Evolutionary conservation across 192 early-diverging fungal species (phyloP), one percentile per base, ranked within the genome.

Genomic region (Coemansia sp.): DNA sequence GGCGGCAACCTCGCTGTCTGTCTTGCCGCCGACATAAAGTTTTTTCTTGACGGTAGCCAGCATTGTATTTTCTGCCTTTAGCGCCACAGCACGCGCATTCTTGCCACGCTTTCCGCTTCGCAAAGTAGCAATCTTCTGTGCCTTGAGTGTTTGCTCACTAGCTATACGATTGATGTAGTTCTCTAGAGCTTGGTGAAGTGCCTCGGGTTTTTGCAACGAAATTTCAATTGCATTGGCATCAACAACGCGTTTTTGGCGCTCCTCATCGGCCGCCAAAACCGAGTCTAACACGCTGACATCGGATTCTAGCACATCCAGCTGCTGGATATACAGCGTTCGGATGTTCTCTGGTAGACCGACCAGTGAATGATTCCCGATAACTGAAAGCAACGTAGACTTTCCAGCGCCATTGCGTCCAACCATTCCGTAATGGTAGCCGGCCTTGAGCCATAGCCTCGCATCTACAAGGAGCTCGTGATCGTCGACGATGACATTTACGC

Each of bases 341-440:
- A 95, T 71, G 74, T 95, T 95, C 33, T 86, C 84, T 0, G 95
- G 94, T 32, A 94, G 89, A 1, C 95, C 95, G 25, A 93, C 84
- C 19, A 97, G 67, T 19, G 79, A 61, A 63, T 92, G 88, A 59
- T 90, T 88, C 57, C 87, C 87, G 89, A 99, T 98, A 57, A 97
- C 84, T 75, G 97, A 97, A 57, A 99, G 86, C 36, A 99, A 87
- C 19, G 97, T 99, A 50, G 94, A 96, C 75, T 96, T 95, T 74
- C 95, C 94, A 10, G 86, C 91, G 75, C 94, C 95, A 77, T 93
- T 93, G 70, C 93, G 93, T 33, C 95, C 97, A 54, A 99, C 94
- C 61, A 99, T 72, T n/a, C 79, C 79, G 57, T 96, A 96, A 61
- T 86, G 86, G 20, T 86, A 86, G 19, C 91, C 91, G 22, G 85